Conservation (phyloP, 2,329 filamentous ascomycete species). For the Aphanoascus verrucosus region DNA sequence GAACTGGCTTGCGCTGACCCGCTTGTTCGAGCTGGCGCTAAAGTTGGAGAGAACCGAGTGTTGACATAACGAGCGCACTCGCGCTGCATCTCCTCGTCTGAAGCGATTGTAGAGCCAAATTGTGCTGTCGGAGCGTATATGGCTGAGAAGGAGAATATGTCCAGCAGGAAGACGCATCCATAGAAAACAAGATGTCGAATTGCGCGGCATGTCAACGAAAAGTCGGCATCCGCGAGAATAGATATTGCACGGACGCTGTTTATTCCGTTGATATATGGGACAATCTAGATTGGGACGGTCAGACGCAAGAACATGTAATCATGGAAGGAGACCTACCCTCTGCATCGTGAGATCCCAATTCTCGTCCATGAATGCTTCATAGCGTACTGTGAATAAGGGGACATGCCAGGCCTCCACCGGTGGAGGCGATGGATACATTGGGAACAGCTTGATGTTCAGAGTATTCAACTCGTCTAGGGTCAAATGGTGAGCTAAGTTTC, state of each 20-base stretch:
- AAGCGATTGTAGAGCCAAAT: slow-evolving; percentile 63
- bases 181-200: slow-evolving; percentile 88
- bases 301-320: no score
- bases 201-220: slow-evolving; percentile 74
- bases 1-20: slow-evolving; percentile 13
- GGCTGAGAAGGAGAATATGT: slow-evolving; percentile 88
- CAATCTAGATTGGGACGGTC: no score
- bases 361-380: slow-evolving; percentile 43
- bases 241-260: slow-evolving; percentile 83
- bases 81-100: slow-evolving; percentile 65
- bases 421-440: slow-evolving; percentile 64
- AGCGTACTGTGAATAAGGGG: slow-evolving; percentile 58
- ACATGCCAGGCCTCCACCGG: slow-evolving; percentile 82
- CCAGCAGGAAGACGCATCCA: slow-evolving; percentile 76
- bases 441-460: slow-evolving; percentile 92
- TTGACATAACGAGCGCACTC: slow-evolving; percentile 83
- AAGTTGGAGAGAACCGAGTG: slow-evolving; percentile 34
- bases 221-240: slow-evolving; percentile 70
- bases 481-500: slow-evolving; percentile 11
- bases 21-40: slow-evolving; percentile 17
- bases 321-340: slow-evolving; percentile 27
- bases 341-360: slow-evolving; percentile 47
- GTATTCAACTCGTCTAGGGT: slow-evolving; percentile 74
- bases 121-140: slow-evolving; percentile 78
- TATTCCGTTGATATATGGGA: slow-evolving; percentile 80